Evolutionary conservation across 345 rosid species (phyloP), one percentile per base, ranked within the genome.

Genomic region (Gynandropsis gynandra): DNA sequence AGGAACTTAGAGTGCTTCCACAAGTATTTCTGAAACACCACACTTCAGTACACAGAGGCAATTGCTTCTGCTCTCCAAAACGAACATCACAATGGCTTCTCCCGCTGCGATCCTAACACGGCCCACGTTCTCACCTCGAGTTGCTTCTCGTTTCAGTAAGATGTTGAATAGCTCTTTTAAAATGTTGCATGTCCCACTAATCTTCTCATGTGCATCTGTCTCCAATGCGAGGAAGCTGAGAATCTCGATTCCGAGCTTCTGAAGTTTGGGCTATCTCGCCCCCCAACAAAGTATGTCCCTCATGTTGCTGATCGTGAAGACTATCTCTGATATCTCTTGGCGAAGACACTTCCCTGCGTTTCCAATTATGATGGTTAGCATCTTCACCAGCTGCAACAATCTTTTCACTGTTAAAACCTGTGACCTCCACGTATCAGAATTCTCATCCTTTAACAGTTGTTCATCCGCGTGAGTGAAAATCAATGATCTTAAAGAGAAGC

Each of bases 21-120:
- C 75, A 6, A 86, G 88, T 71, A 56, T 69, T 33, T 52, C 69
- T 17, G 77, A 58, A 7, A 67, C 79, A 1, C 71, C 62, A 36
- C 83, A 47, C 62, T 74, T 89, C 71, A 86, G 68, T 45, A 83
- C 77, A 33, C 83, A 76, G 35, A 69, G 61, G 62, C 96, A 87
- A 34, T 89, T 89, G 7, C 54, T 56, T 61, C 49, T 76, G 72
- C 96, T 86, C 66, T 83, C 98, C 47, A 82, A 68, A 36, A 80
- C 83, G 59, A 89, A 62, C 96, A 89, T 82, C 4, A 94, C 89
- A 48, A 89, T 67, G 4, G 98, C 95, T 68, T 81, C 95, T 34
- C 98, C 98, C 19, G 96, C 87, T 1, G 87, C 96, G 19, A 64
- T 69, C 52, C 85, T 71, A 11, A 74, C 95, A 47, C 59, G 66